A percentile compares a stretch with the other conserved stretches of the same genome.
phyloP scores from a whole-genome alignment of 179 eudicot species.

The Spergularia azorica region DNA sequence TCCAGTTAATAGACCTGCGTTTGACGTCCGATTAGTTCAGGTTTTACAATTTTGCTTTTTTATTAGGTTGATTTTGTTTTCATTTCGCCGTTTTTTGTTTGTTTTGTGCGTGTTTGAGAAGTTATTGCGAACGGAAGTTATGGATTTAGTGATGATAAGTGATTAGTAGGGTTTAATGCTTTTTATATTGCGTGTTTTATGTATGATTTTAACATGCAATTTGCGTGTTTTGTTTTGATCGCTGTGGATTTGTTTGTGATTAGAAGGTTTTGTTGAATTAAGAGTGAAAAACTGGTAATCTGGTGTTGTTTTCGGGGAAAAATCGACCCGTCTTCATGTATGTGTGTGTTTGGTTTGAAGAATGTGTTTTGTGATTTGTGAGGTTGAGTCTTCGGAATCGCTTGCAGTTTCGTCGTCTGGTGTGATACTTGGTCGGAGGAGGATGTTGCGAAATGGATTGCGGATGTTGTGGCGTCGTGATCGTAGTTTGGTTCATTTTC shows the following conservation, averaged over 20 bases:
- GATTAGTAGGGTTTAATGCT: neutral
- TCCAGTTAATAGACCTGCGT: slow-evolving; percentile 85
- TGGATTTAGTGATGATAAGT: neutral
- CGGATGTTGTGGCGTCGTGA: too few relatives aligned
- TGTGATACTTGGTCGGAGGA: too few relatives aligned
- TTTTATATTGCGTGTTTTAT: neutral
- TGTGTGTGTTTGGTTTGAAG: neutral
- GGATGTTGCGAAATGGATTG: too few relatives aligned
- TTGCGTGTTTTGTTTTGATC: neutral
- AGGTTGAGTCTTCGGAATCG: neutral
- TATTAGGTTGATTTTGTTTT: neutral
- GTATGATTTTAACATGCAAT: neutral
- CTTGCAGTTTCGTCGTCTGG: neutral
- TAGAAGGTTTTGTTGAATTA: neutral
- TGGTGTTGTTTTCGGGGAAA: neutral
- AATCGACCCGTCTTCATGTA: neutral
- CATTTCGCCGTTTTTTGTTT: neutral
- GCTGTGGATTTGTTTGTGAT: neutral
- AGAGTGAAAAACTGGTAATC: neutral
- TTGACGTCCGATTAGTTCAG: slow-evolving; percentile 97
- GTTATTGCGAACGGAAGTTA: too few relatives aligned
- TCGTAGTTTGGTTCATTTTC: too few relatives aligned
- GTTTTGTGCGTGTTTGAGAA: neutral
- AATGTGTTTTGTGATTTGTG: neutral
- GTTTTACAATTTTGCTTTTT: slow-evolving; percentile 28